Evolutionary conservation across 1,284 basidiomycete genomes (phyloP).

Genomic region (Xerocomus amazonicus): DNA sequence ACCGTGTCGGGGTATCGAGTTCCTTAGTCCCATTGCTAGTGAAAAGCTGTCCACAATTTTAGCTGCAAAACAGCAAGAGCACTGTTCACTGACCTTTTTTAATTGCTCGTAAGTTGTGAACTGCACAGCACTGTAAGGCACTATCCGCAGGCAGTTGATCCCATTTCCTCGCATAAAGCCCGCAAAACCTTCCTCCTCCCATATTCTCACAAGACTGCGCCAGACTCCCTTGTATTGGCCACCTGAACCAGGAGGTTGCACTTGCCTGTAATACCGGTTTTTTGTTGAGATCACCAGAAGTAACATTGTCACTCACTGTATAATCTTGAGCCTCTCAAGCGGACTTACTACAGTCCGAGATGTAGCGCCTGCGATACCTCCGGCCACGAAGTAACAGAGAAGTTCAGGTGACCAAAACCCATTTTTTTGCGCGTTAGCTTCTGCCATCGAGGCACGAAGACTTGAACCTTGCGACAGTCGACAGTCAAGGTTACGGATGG

Average conservation of each 20-base stretch:
- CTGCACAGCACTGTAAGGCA: constrained; percentile 77
- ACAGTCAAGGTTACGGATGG: too few species aligned
- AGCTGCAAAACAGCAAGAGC: constrained; percentile 6
- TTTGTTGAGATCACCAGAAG: constrained; percentile 1
- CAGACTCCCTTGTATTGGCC: constrained; percentile 81
- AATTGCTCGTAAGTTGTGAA: constrained; percentile 90
- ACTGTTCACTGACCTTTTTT: constrained; percentile 59
- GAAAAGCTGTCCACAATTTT: constrained; percentile 53
- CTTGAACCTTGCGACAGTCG: constrained; percentile 5
- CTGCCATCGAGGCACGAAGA: constrained; percentile 16
- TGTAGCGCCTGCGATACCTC: constrained; percentile 77
- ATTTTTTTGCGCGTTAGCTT: constrained; percentile 27
- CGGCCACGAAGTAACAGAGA: constrained; percentile 58
- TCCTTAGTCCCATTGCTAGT: constrained; percentile 63
- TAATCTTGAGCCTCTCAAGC: constrained; percentile 91
- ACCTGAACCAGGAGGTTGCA: constrained; percentile 62
- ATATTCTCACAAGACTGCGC: constrained; percentile 81
- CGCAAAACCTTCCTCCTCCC: constrained; percentile 86
- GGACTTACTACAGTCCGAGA: constrained; percentile 91
- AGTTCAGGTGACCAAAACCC: constrained; percentile 30
- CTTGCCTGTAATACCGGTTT: constrained; percentile 54
- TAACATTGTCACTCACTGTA: constrained; percentile 63
- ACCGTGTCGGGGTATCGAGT: constrained; percentile 79
- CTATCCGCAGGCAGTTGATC: constrained; percentile 89
- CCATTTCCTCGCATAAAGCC: constrained; percentile 93